phyloP scores from a whole-genome alignment of 129 eudicot species.

The Cynara cardunculus region DNA sequence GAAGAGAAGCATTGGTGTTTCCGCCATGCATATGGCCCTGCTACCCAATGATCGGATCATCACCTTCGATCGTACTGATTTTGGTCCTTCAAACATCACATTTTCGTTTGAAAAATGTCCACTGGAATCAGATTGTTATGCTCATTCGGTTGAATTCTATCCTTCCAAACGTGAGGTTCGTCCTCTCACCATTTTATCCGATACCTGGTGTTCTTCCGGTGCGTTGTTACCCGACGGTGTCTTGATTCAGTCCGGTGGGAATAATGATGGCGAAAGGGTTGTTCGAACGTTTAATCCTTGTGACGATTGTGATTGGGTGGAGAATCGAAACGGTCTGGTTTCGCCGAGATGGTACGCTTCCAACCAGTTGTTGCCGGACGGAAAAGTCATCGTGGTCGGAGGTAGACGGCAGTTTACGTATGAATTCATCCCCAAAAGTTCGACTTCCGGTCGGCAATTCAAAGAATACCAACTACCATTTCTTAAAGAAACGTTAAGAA shows the following conservation, averaged over 20 bases:
- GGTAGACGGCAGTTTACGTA: conserved; percentile 39
- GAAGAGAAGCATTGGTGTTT: conserved; percentile 35
- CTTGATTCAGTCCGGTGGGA: conserved; percentile 44
- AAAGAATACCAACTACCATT: conserved; percentile 26
- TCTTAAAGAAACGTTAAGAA: conserved; percentile 25
- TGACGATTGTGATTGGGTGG: conserved; percentile 43
- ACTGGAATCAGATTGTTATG: conserved; percentile 25
- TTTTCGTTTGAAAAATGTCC: conserved; percentile 38
- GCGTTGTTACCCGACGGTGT: conserved; percentile 39
- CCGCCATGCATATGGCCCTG: conserved; percentile 59
- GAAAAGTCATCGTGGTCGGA: conserved; percentile 37
- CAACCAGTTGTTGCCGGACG: conserved; percentile 45
- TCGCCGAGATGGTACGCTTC: conserved; percentile 46
- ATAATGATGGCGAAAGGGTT: conserved; percentile 36
- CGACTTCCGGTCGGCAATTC: neutral
- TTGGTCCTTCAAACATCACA: conserved; percentile 41
- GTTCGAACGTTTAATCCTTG: conserved; percentile 39
- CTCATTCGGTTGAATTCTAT: conserved; percentile 44
- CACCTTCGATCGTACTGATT: conserved; percentile 47
- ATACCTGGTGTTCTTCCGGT: conserved; percentile 55
- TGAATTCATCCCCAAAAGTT: conserved; percentile 35
- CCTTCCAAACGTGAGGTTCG: conserved; percentile 29
- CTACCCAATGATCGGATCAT: conserved; percentile 43
- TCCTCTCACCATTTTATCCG: conserved; percentile 39
- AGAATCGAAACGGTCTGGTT: conserved; percentile 22